These are phyloP conservation scores for Rhynchospora breviuscula DNA, from an alignment of 176 grass and related monocot genomes.

Conservation along the genomic window DNA sequence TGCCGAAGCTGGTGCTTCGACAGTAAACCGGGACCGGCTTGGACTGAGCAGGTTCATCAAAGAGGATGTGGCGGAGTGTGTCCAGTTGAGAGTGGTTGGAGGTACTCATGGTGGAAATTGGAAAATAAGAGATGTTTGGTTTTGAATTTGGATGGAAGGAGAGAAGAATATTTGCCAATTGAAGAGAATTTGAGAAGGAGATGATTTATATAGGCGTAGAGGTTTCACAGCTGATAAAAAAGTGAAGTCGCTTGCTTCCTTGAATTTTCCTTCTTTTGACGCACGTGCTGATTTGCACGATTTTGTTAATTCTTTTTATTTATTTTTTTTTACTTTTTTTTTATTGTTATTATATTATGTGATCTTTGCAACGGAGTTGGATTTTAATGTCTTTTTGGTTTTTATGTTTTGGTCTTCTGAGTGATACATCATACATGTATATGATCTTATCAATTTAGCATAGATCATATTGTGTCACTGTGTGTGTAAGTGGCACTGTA, in stretches of 20 bases:
- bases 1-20: slow-evolving; percentile 56
- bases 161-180: slow-evolving; percentile 9
- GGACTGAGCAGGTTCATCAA: slow-evolving; percentile 35
- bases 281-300: slow-evolving; percentile 32
- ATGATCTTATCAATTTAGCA: neutral
- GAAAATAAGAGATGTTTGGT: neutral
- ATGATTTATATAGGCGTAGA: slow-evolving; percentile 34
- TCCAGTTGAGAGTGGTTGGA: slow-evolving; percentile 31
- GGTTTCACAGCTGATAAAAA: neutral
- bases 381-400: neutral
- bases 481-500: neutral
- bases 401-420: neutral
- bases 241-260: slow-evolving; percentile 32
- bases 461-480: neutral
- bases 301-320: neutral
- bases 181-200: slow-evolving; percentile 3
- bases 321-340: slow-evolving; percentile 1
- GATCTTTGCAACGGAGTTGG: neutral
- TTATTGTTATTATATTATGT: neutral
- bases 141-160: slow-evolving; percentile 15
- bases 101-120: neutral
- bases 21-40: slow-evolving; percentile 6
- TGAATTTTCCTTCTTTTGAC: slow-evolving; percentile 42
- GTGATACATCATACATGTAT: neutral
- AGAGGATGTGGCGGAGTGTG: slow-evolving; percentile 49